phyloP scores from a whole-genome alignment of 2,329 filamentous ascomycete species.

The Bisporella sp. region DNA sequence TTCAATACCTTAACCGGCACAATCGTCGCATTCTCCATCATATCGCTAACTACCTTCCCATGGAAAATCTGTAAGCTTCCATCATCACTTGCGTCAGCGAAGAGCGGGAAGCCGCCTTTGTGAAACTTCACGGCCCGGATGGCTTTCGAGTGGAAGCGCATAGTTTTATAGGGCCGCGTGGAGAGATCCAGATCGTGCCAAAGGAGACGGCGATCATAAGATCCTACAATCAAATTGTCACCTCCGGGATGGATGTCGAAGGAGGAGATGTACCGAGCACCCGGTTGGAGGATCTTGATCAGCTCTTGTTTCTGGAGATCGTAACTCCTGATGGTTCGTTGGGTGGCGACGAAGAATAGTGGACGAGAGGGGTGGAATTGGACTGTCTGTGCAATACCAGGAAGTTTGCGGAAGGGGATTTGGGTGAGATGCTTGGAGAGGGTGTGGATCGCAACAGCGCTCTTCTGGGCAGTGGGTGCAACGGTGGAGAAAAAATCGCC shows the following conservation, averaged over 20 bases:
- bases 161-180: slow-evolving; percentile 86
- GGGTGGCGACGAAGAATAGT: slow-evolving; percentile 92
- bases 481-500: slow-evolving; percentile 94
- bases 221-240: slow-evolving; percentile 89
- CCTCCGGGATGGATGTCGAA: slow-evolving; percentile 91
- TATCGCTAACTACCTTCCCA: slow-evolving; percentile 86
- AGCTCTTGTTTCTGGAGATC: slow-evolving; percentile 88
- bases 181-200: slow-evolving; percentile 98
- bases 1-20: slow-evolving; percentile 91
- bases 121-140: slow-evolving; percentile 89
- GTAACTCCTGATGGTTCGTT: slow-evolving; percentile 88
- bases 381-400: slow-evolving; percentile 75
- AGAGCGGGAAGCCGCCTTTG: slow-evolving; percentile 69
- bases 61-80: slow-evolving; percentile 95
- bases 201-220: slow-evolving; percentile 86
- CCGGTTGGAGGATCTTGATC: slow-evolving; percentile 87
- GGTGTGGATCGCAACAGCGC: slow-evolving; percentile 88
- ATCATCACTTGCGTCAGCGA: slow-evolving; percentile 93
- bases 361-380: slow-evolving; percentile 93
- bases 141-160: slow-evolving; percentile 89
- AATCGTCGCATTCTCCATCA: slow-evolving; percentile 94
- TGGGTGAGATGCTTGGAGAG: slow-evolving; percentile 92
- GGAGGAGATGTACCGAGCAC: slow-evolving; percentile 88
- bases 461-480: slow-evolving; percentile 69
- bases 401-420: slow-evolving; percentile 75